Percentiles rank a stretch among this genome's conserved stretches.
These are phyloP conservation scores for Penicillium brevicompactum DNA, from an alignment of 2,329 filamentous ascomycete species.

Conservation along the genomic window DNA sequence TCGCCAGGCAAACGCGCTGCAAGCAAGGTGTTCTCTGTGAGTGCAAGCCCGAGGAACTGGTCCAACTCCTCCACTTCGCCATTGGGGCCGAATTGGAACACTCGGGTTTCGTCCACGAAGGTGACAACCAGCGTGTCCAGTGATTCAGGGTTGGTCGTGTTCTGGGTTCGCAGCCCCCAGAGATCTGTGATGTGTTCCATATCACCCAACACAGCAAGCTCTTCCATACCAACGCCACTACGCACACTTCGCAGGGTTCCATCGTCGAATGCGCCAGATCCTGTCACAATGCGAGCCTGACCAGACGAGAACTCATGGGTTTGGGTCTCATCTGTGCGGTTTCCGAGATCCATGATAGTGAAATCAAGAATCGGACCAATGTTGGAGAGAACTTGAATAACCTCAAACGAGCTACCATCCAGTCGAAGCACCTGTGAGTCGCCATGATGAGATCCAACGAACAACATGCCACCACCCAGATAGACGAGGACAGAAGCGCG, in stretches of 20 bases:
- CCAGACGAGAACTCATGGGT: constrained; percentile 93
- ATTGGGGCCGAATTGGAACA: constrained; percentile 73
- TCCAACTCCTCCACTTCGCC: constrained; percentile 86
- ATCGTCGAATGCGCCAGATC: constrained; percentile 86
- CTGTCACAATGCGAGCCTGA: constrained; percentile 89
- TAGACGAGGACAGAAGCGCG: constrained; percentile 79
- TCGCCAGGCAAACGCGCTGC: constrained; percentile 66
- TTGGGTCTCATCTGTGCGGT: constrained; percentile 73
- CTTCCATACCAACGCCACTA: constrained; percentile 90
- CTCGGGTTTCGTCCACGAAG: constrained; percentile 78
- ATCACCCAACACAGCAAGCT: constrained; percentile 78
- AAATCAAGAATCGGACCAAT: constrained; percentile 94
- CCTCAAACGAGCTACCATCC: constrained; percentile 60
- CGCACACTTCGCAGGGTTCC: constrained; percentile 87
- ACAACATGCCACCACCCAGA: constrained; percentile 67
- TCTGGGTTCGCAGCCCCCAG: constrained; percentile 64
- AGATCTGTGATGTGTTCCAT: constrained; percentile 73
- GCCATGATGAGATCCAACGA: constrained; percentile 88
- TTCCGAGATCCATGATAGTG: constrained; percentile 93
- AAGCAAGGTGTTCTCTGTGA: constrained; percentile 73
- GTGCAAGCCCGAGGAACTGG: constrained; percentile 68
- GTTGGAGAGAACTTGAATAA: constrained; percentile 77
- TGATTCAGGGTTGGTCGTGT: constrained; percentile 40
- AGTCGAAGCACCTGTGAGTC: constrained; percentile 82
- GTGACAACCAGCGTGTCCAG: constrained; percentile 76